Evolutionary conservation across 306 rosid genomes (phyloP).

Genomic region (Ziziphus jujuba): DNA sequence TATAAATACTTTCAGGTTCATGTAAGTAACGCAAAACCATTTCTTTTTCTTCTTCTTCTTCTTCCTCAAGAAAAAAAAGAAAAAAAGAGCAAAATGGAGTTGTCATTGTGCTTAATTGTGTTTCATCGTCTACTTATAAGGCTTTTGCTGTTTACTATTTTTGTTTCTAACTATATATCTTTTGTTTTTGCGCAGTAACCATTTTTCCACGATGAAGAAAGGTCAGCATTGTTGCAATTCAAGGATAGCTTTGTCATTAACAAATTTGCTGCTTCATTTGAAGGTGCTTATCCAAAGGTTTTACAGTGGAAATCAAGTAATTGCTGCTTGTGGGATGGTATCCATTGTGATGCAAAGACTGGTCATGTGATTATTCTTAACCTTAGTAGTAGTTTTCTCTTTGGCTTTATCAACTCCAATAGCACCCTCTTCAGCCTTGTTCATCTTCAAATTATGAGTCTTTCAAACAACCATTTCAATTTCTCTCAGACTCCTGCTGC

Average conservation of each 20-base stretch:
- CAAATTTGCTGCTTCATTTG: background rate
- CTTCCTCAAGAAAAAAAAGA: too few relatives aligned
- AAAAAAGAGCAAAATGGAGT: too few relatives aligned
- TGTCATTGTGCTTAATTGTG: too few relatives aligned
- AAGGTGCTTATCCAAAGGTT: too few relatives aligned
- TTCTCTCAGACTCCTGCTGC: background rate
- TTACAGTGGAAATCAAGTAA: background rate
- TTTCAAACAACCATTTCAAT: slow-evolving; percentile 6
- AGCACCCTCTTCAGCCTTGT: slow-evolving; percentile 7
- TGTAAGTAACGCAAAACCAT: too few relatives aligned
- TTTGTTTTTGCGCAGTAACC: background rate
- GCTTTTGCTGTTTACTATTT: background rate
- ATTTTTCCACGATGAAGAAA: slow-evolving; percentile 8
- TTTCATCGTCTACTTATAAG: too few relatives aligned
- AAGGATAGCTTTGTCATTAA: slow-evolving; percentile 1
- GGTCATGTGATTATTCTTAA: background rate
- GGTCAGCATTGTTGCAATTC: slow-evolving; percentile 6
- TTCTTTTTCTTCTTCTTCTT: too few relatives aligned
- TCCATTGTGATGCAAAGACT: slow-evolving; percentile 1
- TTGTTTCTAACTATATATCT: background rate
- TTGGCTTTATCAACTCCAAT: slow-evolving; percentile 4
- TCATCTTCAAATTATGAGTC: background rate
- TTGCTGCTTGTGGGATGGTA: slow-evolving; percentile 8
- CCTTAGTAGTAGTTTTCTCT: slow-evolving; percentile 1
- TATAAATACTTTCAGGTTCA: too few relatives aligned